Conservation (phyloP, 352 stramenopile genomes). For the Pythium dissimile region DNA sequence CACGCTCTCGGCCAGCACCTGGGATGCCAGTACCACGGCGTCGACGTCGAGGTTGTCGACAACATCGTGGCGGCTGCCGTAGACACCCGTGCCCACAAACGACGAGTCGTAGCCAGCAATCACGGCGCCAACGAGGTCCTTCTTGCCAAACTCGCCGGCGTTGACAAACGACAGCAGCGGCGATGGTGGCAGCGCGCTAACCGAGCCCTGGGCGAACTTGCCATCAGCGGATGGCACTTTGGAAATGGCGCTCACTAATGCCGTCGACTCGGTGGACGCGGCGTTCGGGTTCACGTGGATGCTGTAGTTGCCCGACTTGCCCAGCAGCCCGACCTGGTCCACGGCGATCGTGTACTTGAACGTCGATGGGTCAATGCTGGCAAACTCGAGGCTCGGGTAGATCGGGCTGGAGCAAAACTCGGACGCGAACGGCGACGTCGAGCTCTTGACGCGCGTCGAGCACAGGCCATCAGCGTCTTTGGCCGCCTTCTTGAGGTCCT, state of each 20-base stretch:
- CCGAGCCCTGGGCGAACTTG: constrained; percentile 31
- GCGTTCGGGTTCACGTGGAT: constrained; percentile 68
- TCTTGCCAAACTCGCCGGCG: constrained; percentile 55
- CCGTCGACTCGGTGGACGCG: constrained; percentile 27
- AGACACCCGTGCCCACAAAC: constrained; percentile 44
- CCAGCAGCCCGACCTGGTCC: constrained; percentile 67
- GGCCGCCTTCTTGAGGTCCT: constrained; percentile 53
- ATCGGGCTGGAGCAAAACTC: constrained; percentile 72
- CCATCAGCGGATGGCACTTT: constrained; percentile 41
- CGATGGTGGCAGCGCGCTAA: constrained; percentile 51
- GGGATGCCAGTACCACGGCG: constrained; percentile 53
- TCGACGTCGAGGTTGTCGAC: constrained; percentile 41
- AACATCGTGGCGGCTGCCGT: constrained; percentile 70
- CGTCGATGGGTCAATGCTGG: constrained; percentile 43
- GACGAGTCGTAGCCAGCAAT: constrained; percentile 61
- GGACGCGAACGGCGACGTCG: constrained; percentile 48
- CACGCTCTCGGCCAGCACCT: constrained; percentile 70
- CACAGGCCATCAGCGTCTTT: constrained; percentile 50
- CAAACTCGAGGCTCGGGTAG: constrained; percentile 60
- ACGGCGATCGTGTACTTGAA: constrained; percentile 75
- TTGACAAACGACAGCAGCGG: constrained; percentile 77
- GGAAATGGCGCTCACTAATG: constrained; percentile 48
- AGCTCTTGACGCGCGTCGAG: constrained; percentile 35
- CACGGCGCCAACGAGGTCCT: constrained; percentile 57
- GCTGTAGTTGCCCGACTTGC: constrained; percentile 51